These are phyloP conservation scores for Silene conica DNA, from an alignment of 148 eudicot genomes.

Conservation along the genomic window DNA sequence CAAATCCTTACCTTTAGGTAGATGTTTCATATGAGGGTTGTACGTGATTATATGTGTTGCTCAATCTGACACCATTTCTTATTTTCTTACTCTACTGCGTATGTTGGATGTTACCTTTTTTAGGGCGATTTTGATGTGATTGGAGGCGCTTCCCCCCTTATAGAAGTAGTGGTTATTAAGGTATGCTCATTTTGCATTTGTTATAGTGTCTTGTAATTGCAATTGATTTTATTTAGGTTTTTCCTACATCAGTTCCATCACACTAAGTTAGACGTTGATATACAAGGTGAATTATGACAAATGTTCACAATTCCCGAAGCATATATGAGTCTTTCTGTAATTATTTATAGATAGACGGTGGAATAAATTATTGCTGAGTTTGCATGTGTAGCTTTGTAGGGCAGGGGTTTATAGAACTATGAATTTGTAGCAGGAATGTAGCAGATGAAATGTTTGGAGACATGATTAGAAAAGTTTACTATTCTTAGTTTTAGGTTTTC, in stretches of 20 bases:
- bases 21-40: constrained; percentile 12
- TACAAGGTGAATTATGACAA: neutral
- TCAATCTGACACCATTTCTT: neutral
- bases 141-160: constrained; percentile 86
- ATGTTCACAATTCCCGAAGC: neutral
- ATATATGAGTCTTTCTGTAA: neutral
- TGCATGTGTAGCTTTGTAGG: neutral
- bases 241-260: neutral
- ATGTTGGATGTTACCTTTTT: neutral
- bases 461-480: neutral
- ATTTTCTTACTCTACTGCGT: neutral
- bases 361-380: neutral
- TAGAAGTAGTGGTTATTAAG: constrained; percentile 93
- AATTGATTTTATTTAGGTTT: neutral
- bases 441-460: neutral
- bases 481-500: neutral
- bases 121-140: constrained; percentile 93
- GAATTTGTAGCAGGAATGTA: neutral
- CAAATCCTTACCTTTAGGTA: constrained; percentile 90
- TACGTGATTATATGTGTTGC: neutral
- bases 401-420: neutral
- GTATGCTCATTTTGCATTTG: constrained; percentile 29
- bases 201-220: neutral
- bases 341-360: neutral
- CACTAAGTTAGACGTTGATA: neutral